Base-by-base conservation (phyloP, 2,329 filamentous ascomycete genomes). In the Fusarium concolor region DNA sequence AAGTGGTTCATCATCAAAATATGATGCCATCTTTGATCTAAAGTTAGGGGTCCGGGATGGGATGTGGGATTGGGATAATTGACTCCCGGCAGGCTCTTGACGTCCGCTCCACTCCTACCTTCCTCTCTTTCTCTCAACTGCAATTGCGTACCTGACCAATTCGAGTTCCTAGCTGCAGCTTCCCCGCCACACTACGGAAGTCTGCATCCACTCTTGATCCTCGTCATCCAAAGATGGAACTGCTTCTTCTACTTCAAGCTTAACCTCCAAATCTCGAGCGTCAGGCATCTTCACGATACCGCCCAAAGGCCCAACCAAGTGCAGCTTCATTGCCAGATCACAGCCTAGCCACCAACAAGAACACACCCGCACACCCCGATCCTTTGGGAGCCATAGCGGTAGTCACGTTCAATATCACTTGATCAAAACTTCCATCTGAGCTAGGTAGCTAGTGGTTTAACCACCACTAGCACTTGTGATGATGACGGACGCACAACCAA, bases 101-200 rank as follows among this genome's bases (percentile, higher is more conserved):
- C 42, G 26, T 39, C 31, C 47, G 33, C 44, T 60, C 56, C 29
- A 10, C 29, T 31, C 29, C 29, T 31, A 31, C 29, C n/a, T 44
- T 22, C 26, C 28, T 60, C 15, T 29, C 55, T 38, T 38, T 28
- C 20, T n/a, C 41, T 26, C 53, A 31, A 53, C 24, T 47, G 31
- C 29, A 20, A 20, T 22, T 64, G 29, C 29, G 60, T 64, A 29
- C 50, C 43, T 62, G 53, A 50, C 52, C 52, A 31, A 58, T 44
- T 31, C 43, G 24, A 35, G 56, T 10, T 26, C 26, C 7, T 53
- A 61, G 55, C 62, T 70, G 43, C 58, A 70, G 24, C 58, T 67
- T 64, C 63, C 66, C 66, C 56, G 56, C 66, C 62, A 49, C 62
- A 44, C 62, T 52, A 69, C 47, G 61, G 43, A 64, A 47, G 35